phyloP scores from a whole-genome alignment of 1,284 basidiomycete species.

The Mycena sp. region DNA sequence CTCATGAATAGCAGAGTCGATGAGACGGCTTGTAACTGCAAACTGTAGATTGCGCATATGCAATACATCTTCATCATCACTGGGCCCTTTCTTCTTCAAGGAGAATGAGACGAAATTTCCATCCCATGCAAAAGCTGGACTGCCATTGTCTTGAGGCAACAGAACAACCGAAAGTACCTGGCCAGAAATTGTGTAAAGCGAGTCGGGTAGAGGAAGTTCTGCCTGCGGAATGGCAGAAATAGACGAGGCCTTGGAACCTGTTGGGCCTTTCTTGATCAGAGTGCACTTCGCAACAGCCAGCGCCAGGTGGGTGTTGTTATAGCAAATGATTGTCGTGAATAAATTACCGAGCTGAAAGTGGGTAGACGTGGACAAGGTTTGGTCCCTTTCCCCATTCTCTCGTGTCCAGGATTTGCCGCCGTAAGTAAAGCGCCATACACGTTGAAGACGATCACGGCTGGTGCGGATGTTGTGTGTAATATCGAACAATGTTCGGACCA shows the following conservation, averaged over 20 bases:
- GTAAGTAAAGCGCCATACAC: too few relatives aligned
- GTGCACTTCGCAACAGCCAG: slow-evolving; percentile 13
- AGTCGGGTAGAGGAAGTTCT: slow-evolving; percentile 1
- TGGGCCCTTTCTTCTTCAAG: not conserved
- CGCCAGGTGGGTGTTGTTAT: too few relatives aligned
- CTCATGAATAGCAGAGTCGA: slow-evolving; percentile 1
- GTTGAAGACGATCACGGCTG: too few relatives aligned
- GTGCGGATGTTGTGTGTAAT: not conserved
- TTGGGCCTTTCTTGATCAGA: slow-evolving; percentile 3
- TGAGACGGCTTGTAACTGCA: slow-evolving; percentile 5
- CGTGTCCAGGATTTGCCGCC: too few relatives aligned
- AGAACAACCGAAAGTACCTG: too few relatives aligned
- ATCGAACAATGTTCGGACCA: not conserved
- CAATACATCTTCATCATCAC: not conserved
- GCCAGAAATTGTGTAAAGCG: slow-evolving; percentile 12
- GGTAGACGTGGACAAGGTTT: too few relatives aligned
- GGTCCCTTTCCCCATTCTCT: too few relatives aligned
- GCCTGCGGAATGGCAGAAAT: slow-evolving; percentile 3
- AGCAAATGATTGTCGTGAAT: too few relatives aligned
- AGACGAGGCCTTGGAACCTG: not conserved
- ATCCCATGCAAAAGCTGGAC: too few relatives aligned
- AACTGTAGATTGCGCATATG: slow-evolving; percentile 5
- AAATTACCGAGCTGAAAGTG: too few relatives aligned
- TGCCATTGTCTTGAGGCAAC: too few relatives aligned
- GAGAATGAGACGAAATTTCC: too few relatives aligned